phyloP scores from a whole-genome alignment of 805 yeast genomes.

The Zygosaccharomyces kombuchaensis region DNA sequence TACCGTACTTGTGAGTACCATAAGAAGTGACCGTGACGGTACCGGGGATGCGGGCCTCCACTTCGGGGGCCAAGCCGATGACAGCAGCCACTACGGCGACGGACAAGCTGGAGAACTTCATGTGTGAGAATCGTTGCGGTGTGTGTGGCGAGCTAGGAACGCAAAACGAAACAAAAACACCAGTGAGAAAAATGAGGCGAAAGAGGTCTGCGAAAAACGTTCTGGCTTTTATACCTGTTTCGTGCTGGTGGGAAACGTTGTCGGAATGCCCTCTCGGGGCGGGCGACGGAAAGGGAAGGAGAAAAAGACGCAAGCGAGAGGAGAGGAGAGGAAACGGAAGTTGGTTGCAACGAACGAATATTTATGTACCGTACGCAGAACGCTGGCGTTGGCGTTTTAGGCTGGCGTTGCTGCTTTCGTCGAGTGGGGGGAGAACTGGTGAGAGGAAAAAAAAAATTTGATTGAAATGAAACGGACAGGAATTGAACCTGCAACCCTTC shows the following conservation, averaged over 20 bases:
- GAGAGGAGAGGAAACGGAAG: neutral
- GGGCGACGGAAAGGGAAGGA: neutral
- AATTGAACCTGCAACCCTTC: conserved; percentile 73
- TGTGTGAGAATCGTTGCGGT: conserved; percentile 15
- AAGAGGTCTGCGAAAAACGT: neutral
- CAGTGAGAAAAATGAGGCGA: neutral
- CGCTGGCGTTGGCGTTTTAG: too few species aligned
- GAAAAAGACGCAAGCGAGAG: neutral
- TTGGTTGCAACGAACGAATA: neutral
- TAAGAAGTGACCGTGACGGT: conserved; percentile 39
- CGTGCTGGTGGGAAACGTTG: neutral
- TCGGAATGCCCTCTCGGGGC: neutral
- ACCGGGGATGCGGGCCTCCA: conserved; percentile 33
- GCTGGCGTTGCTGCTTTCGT: neutral
- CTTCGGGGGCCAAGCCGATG: conserved; percentile 30
- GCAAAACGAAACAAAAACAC: neutral
- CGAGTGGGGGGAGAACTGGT: too few species aligned
- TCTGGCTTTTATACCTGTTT: neutral
- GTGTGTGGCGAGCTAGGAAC: conserved; percentile 3
- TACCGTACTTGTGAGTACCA: conserved; percentile 55
- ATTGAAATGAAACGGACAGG: conserved; percentile 59
- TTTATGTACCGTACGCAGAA: neutral
- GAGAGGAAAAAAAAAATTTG: conserved; percentile 7
- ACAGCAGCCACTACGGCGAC: conserved; percentile 40
- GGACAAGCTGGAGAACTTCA: conserved; percentile 44